Evolutionary conservation across 2,329 filamentous ascomycete genomes (phyloP), one percentile per base, ranked within the genome.

Genomic region (Colletotrichum chrysophilum): DNA sequence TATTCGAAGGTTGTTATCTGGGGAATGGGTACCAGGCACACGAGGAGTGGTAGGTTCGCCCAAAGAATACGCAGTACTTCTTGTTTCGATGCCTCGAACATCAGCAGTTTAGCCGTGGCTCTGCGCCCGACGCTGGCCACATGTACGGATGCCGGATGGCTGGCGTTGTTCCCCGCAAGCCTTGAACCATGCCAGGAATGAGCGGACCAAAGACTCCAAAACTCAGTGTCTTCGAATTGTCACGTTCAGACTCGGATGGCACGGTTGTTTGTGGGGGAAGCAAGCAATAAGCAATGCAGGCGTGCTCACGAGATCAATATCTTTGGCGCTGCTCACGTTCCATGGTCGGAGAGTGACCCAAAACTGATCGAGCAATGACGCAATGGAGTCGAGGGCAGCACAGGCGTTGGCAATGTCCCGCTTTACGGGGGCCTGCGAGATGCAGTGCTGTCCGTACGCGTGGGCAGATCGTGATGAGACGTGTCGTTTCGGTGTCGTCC

Each of bases 211-310:
- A 52, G 14, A 18, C 24, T 55, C 48, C 26, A 60, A 52, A 34
- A 26, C 24, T 55, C 26, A 48, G 34, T 34, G 34, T 48, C 60
- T 32, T 34, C 32, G 32, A 30, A 28, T 43, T 66, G 52, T 28
- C 68, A 66, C 52, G 28, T 56, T 26, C n/a, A 18, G 18, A 55
- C 55, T 48, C 69, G 73, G 73, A 75, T 68, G 73, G 69, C 64
- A 75, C 73, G 73, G 73, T 68, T 73, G 69, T 71, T 71, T 75
- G 68, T 71, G 72, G 72, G 68, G 61, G 72, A 55, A 62, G 32
- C 43, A 43, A 62, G 56, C 64, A 48, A 32, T 38, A 34, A 65
- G 55, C 32, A 48, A 65, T 75, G 73, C 64, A 73, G 18, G 32
- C 56, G 14, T 18, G 70, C 56, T 75, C 69, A 75, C 73, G 73